Percentiles rank a stretch among this genome's conserved stretches.
Evolutionary conservation across 768 basidiomycete genomes (phyloP).

Genomic region (Pleurotus pulmonarius): DNA sequence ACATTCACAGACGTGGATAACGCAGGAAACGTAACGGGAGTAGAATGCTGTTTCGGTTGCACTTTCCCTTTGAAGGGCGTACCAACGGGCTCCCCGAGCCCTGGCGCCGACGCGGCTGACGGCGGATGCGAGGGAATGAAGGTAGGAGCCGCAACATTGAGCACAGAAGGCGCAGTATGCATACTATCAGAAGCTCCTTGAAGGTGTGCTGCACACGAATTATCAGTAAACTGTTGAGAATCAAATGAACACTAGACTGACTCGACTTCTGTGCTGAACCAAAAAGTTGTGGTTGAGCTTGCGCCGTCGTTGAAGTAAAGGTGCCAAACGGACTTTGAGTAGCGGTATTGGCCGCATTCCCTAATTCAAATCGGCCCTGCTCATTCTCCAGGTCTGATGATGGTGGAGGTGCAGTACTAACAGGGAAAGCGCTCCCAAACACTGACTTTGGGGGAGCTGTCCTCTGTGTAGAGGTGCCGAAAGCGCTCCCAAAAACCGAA

Average conservation of each 20-base stretch:
- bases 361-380: not conserved
- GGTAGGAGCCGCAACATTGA: not conserved
- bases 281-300: not conserved
- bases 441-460: constrained; percentile 16
- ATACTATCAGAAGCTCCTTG: constrained; percentile 7
- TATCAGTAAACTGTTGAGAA: no score
- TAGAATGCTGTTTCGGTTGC: not conserved
- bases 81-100: no score
- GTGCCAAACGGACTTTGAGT: constrained; percentile 1
- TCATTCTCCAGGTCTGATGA: not conserved
- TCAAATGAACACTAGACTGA: no score
- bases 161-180: not conserved
- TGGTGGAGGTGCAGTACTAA: not conserved
- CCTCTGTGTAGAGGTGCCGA: constrained; percentile 13
- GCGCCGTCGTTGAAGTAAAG: constrained; percentile 9
- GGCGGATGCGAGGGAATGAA: constrained; percentile 18
- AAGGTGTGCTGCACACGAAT: no score
- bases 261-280: no score
- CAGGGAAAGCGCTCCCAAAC: constrained; percentile 13
- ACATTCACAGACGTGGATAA: not conserved
- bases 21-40: not conserved
- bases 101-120: no score
- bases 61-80: not conserved
- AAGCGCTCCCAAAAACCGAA: constrained; percentile 31
- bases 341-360: not conserved